phyloP scores from a whole-genome alignment of 768 basidiomycete genomes.

The Suillus subluteus region DNA sequence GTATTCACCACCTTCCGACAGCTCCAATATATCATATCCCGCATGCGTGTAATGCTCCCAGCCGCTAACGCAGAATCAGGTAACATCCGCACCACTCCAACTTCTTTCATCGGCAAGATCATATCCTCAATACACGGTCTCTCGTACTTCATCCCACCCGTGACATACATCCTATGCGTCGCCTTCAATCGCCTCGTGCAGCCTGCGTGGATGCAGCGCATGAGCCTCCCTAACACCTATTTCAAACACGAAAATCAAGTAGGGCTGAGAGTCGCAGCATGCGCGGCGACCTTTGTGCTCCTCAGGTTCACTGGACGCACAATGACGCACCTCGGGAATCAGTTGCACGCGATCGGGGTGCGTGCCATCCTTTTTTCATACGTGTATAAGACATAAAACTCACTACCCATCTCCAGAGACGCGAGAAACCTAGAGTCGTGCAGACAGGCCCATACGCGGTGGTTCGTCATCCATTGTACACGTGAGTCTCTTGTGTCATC shows the following conservation, averaged over 20 bases:
- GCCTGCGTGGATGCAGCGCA: slow-evolving; percentile 38
- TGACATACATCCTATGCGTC: slow-evolving; percentile 32
- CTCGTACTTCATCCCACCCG: slow-evolving; percentile 28
- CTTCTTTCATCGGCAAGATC: slow-evolving; percentile 29
- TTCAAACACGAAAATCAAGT: slow-evolving; percentile 27
- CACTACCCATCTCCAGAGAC: slow-evolving; percentile 19
- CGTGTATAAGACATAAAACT: neutral
- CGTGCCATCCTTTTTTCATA: slow-evolving; percentile 1
- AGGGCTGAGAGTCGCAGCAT: slow-evolving; percentile 31
- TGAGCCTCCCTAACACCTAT: slow-evolving; percentile 29
- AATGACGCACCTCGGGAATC: slow-evolving; percentile 28
- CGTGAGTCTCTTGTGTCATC: slow-evolving; percentile 23
- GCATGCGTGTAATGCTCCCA: slow-evolving; percentile 3
- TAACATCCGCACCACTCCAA: slow-evolving; percentile 18
- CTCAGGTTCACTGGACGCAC: slow-evolving; percentile 18
- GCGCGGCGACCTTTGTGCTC: slow-evolving; percentile 26
- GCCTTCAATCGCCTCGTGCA: slow-evolving; percentile 35
- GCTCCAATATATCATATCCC: slow-evolving; percentile 25
- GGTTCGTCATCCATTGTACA: slow-evolving; percentile 42
- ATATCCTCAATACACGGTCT: slow-evolving; percentile 32
- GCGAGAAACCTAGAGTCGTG: slow-evolving; percentile 34
- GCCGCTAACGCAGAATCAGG: slow-evolving; percentile 20
- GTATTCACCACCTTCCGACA: slow-evolving; percentile 28
- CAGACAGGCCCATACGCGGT: slow-evolving; percentile 38
- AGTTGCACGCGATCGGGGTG: slow-evolving; percentile 39